A percentile compares a stretch with the other conserved stretches of the same genome.
Evolutionary conservation across 768 basidiomycete species (phyloP).

Genomic region (Tephrocybe sp.): DNA sequence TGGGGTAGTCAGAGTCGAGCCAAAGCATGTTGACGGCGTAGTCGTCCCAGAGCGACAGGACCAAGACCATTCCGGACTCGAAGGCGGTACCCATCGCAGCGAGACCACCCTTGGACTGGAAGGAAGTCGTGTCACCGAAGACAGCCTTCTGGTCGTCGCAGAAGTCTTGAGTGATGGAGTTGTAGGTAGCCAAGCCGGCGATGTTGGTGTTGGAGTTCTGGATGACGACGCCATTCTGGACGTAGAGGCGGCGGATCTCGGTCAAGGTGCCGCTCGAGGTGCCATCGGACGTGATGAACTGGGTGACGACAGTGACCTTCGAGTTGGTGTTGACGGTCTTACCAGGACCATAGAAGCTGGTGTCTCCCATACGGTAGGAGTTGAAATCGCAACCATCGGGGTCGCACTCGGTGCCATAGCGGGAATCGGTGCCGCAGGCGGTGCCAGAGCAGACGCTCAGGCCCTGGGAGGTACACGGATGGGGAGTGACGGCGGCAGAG

Average conservation of each 20-base stretch:
- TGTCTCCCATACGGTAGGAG: slow-evolving; percentile 53
- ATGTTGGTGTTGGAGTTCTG: slow-evolving; percentile 46
- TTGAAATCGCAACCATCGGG: slow-evolving; percentile 59
- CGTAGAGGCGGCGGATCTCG: slow-evolving; percentile 54
- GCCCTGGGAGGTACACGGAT: slow-evolving; percentile 41
- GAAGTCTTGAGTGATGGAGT: slow-evolving; percentile 49
- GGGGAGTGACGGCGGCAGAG: slow-evolving; percentile 51
- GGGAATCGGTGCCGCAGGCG: slow-evolving; percentile 34
- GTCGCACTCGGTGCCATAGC: slow-evolving; percentile 23
- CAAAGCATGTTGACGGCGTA: slow-evolving; percentile 54
- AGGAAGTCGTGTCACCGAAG: slow-evolving; percentile 45
- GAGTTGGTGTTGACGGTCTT: slow-evolving; percentile 46
- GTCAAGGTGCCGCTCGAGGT: slow-evolving; percentile 43
- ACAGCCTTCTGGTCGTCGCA: slow-evolving; percentile 45
- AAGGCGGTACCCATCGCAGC: slow-evolving; percentile 31
- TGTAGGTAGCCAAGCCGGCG: slow-evolving; percentile 34
- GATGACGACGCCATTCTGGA: slow-evolving; percentile 51
- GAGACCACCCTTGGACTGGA: slow-evolving; percentile 42
- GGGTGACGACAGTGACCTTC: slow-evolving; percentile 56
- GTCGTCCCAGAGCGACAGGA: slow-evolving; percentile 54
- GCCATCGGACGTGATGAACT: slow-evolving; percentile 48
- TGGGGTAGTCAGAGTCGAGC: slow-evolving; percentile 52
- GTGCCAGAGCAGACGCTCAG: slow-evolving; percentile 41
- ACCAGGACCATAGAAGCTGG: slow-evolving; percentile 45
- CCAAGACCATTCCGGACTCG: slow-evolving; percentile 44